A percentile compares a stretch with the other conserved stretches of the same genome.
phyloP scores from a whole-genome alignment of 2,329 filamentous ascomycete genomes.

The Fusarium denticulatum region DNA sequence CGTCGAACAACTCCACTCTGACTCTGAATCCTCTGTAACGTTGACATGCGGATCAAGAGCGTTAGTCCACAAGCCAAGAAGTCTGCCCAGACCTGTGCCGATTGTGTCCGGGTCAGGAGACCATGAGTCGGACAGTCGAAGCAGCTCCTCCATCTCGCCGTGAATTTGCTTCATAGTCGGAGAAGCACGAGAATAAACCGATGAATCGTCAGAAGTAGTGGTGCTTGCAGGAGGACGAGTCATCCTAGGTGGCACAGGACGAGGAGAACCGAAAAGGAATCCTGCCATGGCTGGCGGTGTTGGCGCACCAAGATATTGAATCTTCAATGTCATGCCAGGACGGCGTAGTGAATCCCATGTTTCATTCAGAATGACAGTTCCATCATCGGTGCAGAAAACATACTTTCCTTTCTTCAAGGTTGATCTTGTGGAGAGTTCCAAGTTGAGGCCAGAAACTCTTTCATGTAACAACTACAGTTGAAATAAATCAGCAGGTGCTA shows the following conservation, averaged over 20 bases:
- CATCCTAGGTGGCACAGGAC: neutral
- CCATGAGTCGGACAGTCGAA: neutral
- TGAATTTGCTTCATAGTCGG: neutral
- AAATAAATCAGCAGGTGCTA: neutral
- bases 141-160: neutral
- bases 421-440: rapidly evolving
- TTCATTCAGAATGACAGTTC: neutral
- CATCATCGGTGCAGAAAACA: rapidly evolving
- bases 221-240: neutral
- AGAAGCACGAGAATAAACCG: neutral
- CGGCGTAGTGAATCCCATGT: neutral
- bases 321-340: neutral
- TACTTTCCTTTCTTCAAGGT: neutral
- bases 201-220: rapidly evolving
- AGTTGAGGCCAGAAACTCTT: neutral
- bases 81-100: neutral
- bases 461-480: rapidly evolving
- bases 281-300: too few relatives aligned
- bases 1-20: neutral
- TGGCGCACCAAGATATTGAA: too few relatives aligned
- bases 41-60: neutral
- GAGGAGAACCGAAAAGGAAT: too few relatives aligned
- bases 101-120: neutral
- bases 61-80: neutral
- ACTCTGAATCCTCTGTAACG: rapidly evolving